Evolutionary conservation across 257 asterid genomes (phyloP), one percentile per base, ranked within the genome.

Genomic region (Misopates orontium): DNA sequence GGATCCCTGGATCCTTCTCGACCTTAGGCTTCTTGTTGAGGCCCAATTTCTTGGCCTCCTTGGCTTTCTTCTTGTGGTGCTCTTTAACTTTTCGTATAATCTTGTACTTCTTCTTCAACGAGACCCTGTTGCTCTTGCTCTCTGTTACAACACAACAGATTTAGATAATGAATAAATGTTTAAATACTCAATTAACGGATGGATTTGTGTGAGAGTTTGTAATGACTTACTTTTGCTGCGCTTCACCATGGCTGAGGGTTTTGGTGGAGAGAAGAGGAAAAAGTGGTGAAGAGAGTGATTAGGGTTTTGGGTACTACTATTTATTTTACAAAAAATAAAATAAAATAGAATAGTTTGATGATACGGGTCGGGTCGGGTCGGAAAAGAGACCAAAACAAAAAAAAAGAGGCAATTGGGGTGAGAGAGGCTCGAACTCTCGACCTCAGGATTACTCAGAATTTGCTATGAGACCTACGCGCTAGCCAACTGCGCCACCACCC

Each of bases 401-500:
- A 63, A 15, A 12, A 22, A 55, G 25, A 4, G 13, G 23, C 1
- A 2, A 17, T 1, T 78, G 87, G 84, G 84, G 84, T 76, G 82
- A 79, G 84, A 73, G 84, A 82, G 84, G 82, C 82, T 82, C 80
- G 82, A 82, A 79, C 84, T 79, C 84, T 79, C 84, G 80, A 78
- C 87, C 87, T 82, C 82, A 75, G 75, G 84, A 78, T 82, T 0
- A 75, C 87, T 79, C 87, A 36, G 28, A 55, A 79, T n/a, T n/a
- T n/a, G 91, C 96, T 87, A 89, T 84, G 95, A 89, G 96, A 85
- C 95, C 98, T 87, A 89, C 98, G 91, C 96, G 90, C 95, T 85
- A 91, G 85, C 95, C 96, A 85, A 91, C 96, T 92, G 96, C 96
- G 93, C 96, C 95, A 87, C 91, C 94, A 83, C 94, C 91, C 94